Evolutionary conservation across 2,329 filamentous ascomycete genomes (phyloP), one percentile per base, ranked within the genome.

Genomic region (Colletotrichum spaethianum): DNA sequence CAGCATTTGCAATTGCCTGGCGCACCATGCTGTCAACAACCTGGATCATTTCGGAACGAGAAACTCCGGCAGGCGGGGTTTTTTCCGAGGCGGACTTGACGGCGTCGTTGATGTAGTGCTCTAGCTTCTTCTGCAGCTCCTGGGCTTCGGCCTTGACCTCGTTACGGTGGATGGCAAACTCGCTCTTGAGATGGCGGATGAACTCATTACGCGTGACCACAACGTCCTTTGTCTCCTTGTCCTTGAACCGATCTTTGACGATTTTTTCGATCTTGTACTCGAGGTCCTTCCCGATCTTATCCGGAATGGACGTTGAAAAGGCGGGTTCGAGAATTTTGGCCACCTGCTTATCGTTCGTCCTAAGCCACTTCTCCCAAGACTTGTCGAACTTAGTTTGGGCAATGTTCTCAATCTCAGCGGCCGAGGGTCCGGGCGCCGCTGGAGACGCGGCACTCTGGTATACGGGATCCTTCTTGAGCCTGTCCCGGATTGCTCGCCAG

Each of bases 341-440:
- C 26, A 84, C 79, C 63, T 81, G 80, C 61, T 81, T 79, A 18
- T 86, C 78, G 77, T 91, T 91, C 23, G 83, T 83, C 50, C 80
- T 81, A 36, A 89, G 77, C 86, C 88, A 92, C 0, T 82, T 80
- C 26, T 86, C 82, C 88, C 89, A 91, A 4, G 83, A 80, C 46
- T 70, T 81, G 1, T 81, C 79, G 50, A 84, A 75, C 38, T 80
- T 80, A 7, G 74, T 70, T 59, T 81, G 76, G 3, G 84, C 71
- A 3, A 78, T 76, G 28, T 46, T 57, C 31, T 78, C 75, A 5
- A 81, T 75, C 1, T 79, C 76, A 1, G 79, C 73, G 4, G 73
- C 72, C 0, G 76, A 72, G 50, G 53, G 31, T 5, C 69, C 69
- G 16, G 65, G 59, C 23, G 40, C 18, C 11, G 59, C 59, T 77